These are phyloP conservation scores for Neoboletus brunneissimus DNA, from an alignment of 768 basidiomycete species.

Conservation along the genomic window DNA sequence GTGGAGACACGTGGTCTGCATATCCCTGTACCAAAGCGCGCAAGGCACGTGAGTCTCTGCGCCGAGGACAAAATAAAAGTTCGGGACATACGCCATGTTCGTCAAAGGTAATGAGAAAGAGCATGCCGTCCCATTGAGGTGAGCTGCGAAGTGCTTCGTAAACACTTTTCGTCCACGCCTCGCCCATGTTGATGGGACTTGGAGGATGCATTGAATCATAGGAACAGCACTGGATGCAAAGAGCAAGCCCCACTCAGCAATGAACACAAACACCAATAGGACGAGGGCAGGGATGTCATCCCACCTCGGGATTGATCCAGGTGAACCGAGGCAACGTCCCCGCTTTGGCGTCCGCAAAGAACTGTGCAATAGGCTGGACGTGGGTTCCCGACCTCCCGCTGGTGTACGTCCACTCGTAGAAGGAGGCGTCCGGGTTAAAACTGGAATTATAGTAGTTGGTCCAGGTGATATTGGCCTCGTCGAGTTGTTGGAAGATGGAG, in stretches of 20 bases:
- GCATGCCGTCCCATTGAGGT: conserved; percentile 20
- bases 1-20: conserved; percentile 25
- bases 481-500: conserved; percentile 28
- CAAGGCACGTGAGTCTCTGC: not conserved
- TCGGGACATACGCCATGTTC: conserved; percentile 22
- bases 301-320: conserved; percentile 28
- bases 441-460: conserved; percentile 28
- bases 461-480: conserved; percentile 26
- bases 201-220: conserved; percentile 29
- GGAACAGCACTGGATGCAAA: conserved; percentile 15
- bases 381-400: conserved; percentile 17
- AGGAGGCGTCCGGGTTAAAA: conserved; percentile 25
- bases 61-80: not conserved
- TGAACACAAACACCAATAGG: not conserved
- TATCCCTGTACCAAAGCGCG: conserved; percentile 13
- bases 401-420: conserved; percentile 20
- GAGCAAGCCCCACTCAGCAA: not conserved
- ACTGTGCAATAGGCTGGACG: conserved; percentile 15
- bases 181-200: conserved; percentile 26
- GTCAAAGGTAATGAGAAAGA: conserved; percentile 28
- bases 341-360: conserved; percentile 21
- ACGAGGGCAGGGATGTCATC: not conserved
- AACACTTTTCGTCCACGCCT: conserved; percentile 22
- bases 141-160: conserved; percentile 26
- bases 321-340: conserved; percentile 27